Percentiles rank a stretch among this genome's conserved stretches.
Conservation (phyloP, 257 asterid species). For the Scutellaria minor region DNA sequence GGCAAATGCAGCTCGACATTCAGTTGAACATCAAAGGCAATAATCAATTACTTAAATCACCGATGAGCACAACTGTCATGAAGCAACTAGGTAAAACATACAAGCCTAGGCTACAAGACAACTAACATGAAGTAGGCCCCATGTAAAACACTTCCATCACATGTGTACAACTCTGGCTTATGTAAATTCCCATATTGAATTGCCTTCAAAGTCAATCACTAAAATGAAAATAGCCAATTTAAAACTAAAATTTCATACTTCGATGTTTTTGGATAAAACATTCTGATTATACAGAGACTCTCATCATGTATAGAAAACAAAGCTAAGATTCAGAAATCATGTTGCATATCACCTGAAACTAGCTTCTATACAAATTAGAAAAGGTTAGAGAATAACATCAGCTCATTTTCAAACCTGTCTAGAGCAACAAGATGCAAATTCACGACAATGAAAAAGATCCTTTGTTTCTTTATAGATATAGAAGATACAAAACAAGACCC, state of each 20-base stretch:
- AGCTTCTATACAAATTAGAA: constrained; percentile 13
- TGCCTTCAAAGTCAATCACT: constrained; percentile 26
- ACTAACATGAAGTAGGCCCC: constrained; percentile 23
- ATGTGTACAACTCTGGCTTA: neutral
- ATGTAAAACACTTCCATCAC: neutral
- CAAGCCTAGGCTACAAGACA: constrained; percentile 28
- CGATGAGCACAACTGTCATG: constrained; percentile 14
- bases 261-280: neutral
- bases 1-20: constrained; percentile 23
- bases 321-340: constrained; percentile 18
- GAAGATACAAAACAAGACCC: neutral
- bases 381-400: constrained; percentile 1
- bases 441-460: constrained; percentile 8
- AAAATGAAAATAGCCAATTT: constrained; percentile 16
- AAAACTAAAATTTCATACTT: constrained; percentile 1
- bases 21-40: constrained; percentile 32
- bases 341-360: constrained; percentile 15
- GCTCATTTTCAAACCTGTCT: constrained; percentile 7
- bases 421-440: constrained; percentile 17
- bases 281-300: constrained; percentile 8
- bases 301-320: neutral
- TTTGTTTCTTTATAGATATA: constrained; percentile 13
- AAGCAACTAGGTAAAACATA: constrained; percentile 33
- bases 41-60: constrained; percentile 13
- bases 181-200: constrained; percentile 30